Conservation (phyloP, 2,329 filamentous ascomycete species). For the Emericellopsis cladophorae region DNA sequence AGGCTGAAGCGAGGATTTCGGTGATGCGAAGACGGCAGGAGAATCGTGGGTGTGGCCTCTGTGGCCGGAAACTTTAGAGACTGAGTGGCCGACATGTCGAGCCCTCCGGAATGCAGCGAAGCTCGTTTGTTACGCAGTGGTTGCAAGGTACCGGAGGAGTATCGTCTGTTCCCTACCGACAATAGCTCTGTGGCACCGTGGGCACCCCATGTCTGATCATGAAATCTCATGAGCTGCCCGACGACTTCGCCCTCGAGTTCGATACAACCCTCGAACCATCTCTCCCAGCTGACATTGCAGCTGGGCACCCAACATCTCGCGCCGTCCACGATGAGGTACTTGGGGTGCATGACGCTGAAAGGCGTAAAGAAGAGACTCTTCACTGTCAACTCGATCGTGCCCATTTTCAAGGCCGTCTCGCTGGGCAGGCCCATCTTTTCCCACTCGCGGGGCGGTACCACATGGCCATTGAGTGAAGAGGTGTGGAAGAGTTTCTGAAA, state of each 20-base stretch:
- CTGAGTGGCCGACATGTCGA: conserved; percentile 12
- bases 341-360: conserved; percentile 80
- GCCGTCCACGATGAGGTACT: conserved; percentile 66
- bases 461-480: conserved; percentile 44
- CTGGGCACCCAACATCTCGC: conserved; percentile 56
- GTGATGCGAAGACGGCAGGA: conserved; percentile 65
- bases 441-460: conserved; percentile 51
- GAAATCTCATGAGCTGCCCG: conserved; percentile 51
- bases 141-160: background rate
- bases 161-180: background rate
- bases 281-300: conserved; percentile 77
- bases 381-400: conserved; percentile 53
- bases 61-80: conserved; percentile 11
- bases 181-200: background rate
- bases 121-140: conserved; percentile 1
- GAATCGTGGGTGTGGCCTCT: conserved; percentile 35
- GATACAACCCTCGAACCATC: conserved; percentile 74
- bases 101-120: conserved; percentile 2
- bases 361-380: conserved; percentile 72
- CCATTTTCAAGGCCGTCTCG: conserved; percentile 33
- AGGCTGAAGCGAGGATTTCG: conserved; percentile 51
- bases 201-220: conserved; percentile 51
- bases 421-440: conserved; percentile 50
- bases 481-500: conserved; percentile 67
- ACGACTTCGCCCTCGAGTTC: conserved; percentile 52